A percentile compares a stretch with the other conserved stretches of the same genome.
These are phyloP conservation scores for Favolaschia claudopus DNA, from an alignment of 768 basidiomycete genomes.

Conservation along the genomic window DNA sequence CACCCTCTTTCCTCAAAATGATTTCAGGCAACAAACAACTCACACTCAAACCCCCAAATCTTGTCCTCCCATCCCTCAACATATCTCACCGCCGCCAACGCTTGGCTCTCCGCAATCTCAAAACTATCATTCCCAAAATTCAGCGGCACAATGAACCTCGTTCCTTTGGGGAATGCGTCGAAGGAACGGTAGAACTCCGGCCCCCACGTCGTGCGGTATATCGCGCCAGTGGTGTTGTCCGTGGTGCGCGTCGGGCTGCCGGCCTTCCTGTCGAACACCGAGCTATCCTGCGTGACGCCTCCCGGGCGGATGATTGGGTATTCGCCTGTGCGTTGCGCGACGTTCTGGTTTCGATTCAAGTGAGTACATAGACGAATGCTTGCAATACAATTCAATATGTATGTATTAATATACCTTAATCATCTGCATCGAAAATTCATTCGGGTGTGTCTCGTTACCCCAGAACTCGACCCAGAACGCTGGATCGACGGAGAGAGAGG, in stretches of 20 bases:
- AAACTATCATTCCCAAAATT: conserved; percentile 20
- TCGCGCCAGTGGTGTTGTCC: conserved; percentile 4
- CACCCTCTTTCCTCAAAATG: not conserved
- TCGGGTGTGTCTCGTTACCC: conserved; percentile 17
- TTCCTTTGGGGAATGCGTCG: not conserved
- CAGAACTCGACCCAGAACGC: conserved; percentile 19
- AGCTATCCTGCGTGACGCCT: conserved; percentile 20
- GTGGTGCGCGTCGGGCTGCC: conserved; percentile 12
- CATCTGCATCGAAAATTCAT: conserved; percentile 17
- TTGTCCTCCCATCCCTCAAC: not conserved
- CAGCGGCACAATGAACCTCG: conserved; percentile 13
- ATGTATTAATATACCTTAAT: not conserved
- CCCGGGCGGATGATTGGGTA: conserved; percentile 19
- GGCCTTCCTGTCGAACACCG: not conserved
- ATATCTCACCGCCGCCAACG: conserved; percentile 3
- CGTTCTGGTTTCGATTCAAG: not conserved
- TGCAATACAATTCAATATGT: not conserved
- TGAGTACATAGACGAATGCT: too few species aligned
- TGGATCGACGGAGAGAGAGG: conserved; percentile 12
- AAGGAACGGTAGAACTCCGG: conserved; percentile 13
- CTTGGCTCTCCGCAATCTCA: conserved; percentile 3
- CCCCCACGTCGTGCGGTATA: conserved; percentile 20
- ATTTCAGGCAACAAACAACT: too few species aligned
- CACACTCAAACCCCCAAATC: conserved; percentile 16
- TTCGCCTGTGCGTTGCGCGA: conserved; percentile 6